Conservation (phyloP, 495 filamentous ascomycete genomes). For the Chaetomium fimeti region DNA sequence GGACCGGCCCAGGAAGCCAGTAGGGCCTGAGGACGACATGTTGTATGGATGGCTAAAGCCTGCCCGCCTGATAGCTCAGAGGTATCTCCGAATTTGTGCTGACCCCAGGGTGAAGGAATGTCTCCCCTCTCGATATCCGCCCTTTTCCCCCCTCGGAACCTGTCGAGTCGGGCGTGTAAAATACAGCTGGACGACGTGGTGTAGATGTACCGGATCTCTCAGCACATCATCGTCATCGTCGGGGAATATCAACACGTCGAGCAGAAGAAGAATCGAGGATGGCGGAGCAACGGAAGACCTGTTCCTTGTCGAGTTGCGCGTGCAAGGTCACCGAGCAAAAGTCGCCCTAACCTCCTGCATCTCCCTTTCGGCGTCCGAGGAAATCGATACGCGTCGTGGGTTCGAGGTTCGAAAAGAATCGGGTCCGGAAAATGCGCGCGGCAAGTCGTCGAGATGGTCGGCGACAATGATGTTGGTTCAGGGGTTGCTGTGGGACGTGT, state of each 20-base stretch:
- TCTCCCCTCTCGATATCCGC: background rate
- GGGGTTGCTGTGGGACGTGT: conserved; percentile 12
- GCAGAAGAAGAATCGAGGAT: background rate
- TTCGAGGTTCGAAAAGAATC: background rate
- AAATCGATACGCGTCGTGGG: background rate
- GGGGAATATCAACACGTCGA: background rate
- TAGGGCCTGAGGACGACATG: conserved; percentile 55
- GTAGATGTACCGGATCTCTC: background rate
- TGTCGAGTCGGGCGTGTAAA: background rate
- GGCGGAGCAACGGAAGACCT: conserved; percentile 10
- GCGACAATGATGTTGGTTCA: conserved; percentile 11
- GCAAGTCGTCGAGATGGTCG: background rate
- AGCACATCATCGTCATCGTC: conserved; percentile 7
- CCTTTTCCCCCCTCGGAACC: background rate
- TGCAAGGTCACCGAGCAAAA: conserved; percentile 7
- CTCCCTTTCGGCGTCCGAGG: background rate
- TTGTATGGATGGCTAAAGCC: conserved; percentile 24
- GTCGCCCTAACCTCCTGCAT: conserved; percentile 10
- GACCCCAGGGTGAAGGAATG: background rate
- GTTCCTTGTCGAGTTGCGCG: conserved; percentile 4
- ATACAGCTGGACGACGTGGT: background rate
- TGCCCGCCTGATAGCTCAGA: background rate
- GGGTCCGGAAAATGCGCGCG: background rate
- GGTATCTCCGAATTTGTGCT: background rate
- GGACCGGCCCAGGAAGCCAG: conserved; percentile 61